phyloP scores from a whole-genome alignment of 306 rosid genomes.

The Pterocarpus macrocarpus region DNA sequence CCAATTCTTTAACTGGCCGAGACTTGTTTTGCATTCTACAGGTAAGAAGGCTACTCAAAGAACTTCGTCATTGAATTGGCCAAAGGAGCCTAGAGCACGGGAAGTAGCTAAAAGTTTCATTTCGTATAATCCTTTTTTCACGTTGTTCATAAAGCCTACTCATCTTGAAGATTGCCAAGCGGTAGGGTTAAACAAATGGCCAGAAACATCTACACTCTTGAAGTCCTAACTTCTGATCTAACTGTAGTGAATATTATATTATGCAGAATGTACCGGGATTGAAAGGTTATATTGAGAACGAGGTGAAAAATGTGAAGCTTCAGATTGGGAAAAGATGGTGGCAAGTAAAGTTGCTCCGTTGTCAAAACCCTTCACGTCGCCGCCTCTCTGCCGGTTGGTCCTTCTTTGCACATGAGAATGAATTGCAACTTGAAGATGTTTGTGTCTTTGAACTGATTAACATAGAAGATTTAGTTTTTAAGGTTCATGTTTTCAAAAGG shows the following conservation, averaged over 20 bases:
- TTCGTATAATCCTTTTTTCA: conserved; percentile 38
- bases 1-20: neutral
- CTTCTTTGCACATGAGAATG: conserved; percentile 23
- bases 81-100: neutral
- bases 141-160: neutral
- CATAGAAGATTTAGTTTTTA: neutral
- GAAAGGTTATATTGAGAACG: conserved; percentile 5
- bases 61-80: conserved; percentile 29
- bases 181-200: conserved; percentile 5
- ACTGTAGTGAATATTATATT: neutral
- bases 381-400: neutral
- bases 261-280: conserved; percentile 26
- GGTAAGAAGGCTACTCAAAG: neutral
- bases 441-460: conserved; percentile 45
- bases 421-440: conserved; percentile 34
- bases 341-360: conserved; percentile 13
- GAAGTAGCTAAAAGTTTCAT: conserved; percentile 4
- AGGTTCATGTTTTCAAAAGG: conserved; percentile 36
- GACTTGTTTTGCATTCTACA: neutral
- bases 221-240: neutral
- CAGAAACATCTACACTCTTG: neutral
- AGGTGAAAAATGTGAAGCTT: neutral
- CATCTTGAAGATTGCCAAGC: neutral
- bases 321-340: conserved; percentile 35
- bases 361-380: neutral